Percentiles rank a stretch among this genome's conserved stretches.
Conservation (phyloP, 2,329 filamentous ascomycete species). For the Graphiopsis chlorocephala region DNA sequence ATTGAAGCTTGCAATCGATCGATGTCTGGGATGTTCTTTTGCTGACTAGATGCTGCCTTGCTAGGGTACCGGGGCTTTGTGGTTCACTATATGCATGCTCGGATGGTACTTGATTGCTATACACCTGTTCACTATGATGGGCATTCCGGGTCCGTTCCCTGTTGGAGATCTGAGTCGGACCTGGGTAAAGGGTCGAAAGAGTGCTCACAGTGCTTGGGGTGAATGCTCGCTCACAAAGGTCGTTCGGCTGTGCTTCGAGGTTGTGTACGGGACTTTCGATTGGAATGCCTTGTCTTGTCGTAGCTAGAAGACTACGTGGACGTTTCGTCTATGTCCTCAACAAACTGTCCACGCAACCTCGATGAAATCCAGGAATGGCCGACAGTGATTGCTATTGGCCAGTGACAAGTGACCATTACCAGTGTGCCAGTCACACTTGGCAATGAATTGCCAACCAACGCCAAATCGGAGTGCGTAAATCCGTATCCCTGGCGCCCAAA, state of each 20-base stretch:
- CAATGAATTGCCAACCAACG: too few species aligned
- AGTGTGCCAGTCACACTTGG: too few species aligned
- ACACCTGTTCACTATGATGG: constrained; percentile 18
- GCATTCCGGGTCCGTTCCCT: constrained; percentile 20
- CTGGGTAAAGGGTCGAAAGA: constrained; percentile 2
- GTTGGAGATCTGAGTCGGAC: constrained; percentile 22
- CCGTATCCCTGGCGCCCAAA: too few species aligned
- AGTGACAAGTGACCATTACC: too few species aligned
- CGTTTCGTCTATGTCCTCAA: too few species aligned
- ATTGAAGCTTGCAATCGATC: neutral
- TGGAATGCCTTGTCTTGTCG: neutral
- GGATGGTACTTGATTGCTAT: constrained; percentile 21
- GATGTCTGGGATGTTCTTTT: neutral
- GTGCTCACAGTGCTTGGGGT: neutral
- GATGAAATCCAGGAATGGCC: too few species aligned
- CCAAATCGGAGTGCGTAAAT: too few species aligned
- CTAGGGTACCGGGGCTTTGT: constrained; percentile 21
- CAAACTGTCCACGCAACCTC: too few species aligned
- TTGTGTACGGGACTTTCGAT: neutral
- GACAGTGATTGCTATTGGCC: too few species aligned
- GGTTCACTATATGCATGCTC: constrained; percentile 21
- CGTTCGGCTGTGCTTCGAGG: neutral
- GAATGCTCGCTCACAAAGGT: neutral
- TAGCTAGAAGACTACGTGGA: neutral
- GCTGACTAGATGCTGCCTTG: neutral